phyloP scores from a whole-genome alignment of 2,329 filamentous ascomycete species.

The Orbilia brochopaga region DNA sequence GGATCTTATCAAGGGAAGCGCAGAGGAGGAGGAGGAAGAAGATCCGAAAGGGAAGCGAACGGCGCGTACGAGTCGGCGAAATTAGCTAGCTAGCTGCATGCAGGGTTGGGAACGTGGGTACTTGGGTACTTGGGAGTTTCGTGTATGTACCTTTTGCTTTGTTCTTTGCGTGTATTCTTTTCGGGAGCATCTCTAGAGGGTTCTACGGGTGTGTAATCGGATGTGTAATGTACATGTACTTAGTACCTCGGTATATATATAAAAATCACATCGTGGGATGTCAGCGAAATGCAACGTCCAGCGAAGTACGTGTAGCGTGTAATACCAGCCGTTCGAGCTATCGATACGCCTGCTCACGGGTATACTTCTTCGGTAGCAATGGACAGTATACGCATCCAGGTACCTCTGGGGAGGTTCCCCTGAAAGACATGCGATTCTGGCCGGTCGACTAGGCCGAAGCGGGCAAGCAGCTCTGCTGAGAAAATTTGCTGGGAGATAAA shows the following conservation, averaged over 20 bases:
- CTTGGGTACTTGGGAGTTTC: background rate
- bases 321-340: too few relatives aligned
- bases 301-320: too few relatives aligned
- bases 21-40: conserved; percentile 65
- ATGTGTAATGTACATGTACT: too few relatives aligned
- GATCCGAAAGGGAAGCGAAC: conserved; percentile 44
- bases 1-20: conserved; percentile 75
- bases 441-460: conserved; percentile 6
- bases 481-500: conserved; percentile 1
- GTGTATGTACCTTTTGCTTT: background rate
- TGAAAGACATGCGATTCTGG: background rate
- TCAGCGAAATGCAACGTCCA: too few relatives aligned
- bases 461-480: conserved; percentile 3
- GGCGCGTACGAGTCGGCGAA: conserved; percentile 38
- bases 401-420: background rate
- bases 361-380: too few relatives aligned
- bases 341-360: too few relatives aligned
- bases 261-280: too few relatives aligned
- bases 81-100: background rate
- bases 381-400: too few relatives aligned
- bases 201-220: background rate
- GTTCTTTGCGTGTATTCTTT: background rate
- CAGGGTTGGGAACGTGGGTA: background rate
- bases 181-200: background rate
- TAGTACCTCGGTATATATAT: too few relatives aligned